Percentiles rank a stretch among this genome's conserved stretches.
These are phyloP conservation scores for Colletotrichum spaethianum DNA, from an alignment of 2,329 filamentous ascomycete genomes.

Conservation along the genomic window DNA sequence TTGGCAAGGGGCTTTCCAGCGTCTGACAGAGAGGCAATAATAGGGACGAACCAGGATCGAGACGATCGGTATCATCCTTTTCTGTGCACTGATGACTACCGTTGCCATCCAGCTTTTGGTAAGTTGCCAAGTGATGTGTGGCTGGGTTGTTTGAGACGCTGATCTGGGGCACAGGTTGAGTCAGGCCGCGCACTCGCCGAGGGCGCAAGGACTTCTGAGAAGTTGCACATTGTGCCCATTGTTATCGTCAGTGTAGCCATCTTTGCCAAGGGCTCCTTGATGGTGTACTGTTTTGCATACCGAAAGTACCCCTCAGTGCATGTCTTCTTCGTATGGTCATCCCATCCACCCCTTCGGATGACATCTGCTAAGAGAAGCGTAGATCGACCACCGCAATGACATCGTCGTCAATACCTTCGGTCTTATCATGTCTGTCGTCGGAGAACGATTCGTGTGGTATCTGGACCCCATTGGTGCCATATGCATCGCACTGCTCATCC, in stretches of 20 bases:
- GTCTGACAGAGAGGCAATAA: constrained; percentile 23
- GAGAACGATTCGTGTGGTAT: constrained; percentile 69
- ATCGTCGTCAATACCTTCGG: constrained; percentile 70
- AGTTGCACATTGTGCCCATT: constrained; percentile 68
- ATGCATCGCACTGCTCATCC: constrained; percentile 71
- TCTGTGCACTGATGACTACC: constrained; percentile 77
- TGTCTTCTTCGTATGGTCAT: constrained; percentile 63
- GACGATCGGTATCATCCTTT: constrained; percentile 76
- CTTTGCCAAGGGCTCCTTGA: constrained; percentile 65
- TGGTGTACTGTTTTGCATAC: constrained; percentile 68
- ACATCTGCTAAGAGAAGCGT: constrained; percentile 16
- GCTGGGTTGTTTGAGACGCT: constrained; percentile 41
- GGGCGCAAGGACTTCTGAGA: constrained; percentile 57
- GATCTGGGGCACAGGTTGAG: constrained; percentile 58
- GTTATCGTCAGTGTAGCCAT: constrained; percentile 68
- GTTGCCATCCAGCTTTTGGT: constrained; percentile 74
- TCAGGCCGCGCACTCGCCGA: constrained; percentile 66
- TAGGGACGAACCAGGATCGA: constrained; percentile 73
- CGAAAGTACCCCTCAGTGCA: constrained; percentile 68
- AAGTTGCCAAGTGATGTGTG: constrained; percentile 46
- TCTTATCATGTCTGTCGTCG: constrained; percentile 68
- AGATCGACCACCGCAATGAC: constrained; percentile 70
- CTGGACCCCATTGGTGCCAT: constrained; percentile 74
- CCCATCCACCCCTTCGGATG: constrained; percentile 11
- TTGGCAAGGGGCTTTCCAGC: not conserved